These are phyloP conservation scores for Golubevia sp. DNA, from an alignment of 1,284 basidiomycete species.

Conservation along the genomic window DNA sequence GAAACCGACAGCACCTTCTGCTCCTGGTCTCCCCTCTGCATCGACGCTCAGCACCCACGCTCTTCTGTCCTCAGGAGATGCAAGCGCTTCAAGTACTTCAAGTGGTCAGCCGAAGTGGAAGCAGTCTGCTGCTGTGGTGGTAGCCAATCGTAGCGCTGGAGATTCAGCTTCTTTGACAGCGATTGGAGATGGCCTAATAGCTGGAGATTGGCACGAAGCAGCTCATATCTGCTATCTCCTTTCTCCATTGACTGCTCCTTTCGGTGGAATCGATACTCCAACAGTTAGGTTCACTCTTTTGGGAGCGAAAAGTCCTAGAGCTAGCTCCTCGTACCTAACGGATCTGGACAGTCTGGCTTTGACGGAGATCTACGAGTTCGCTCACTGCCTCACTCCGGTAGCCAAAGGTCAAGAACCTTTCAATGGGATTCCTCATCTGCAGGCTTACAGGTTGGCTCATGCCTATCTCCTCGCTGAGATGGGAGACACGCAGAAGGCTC, in stretches of 20 bases:
- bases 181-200: constrained; percentile 51
- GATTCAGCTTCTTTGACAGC: constrained; percentile 38
- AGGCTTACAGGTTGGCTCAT: constrained; percentile 83
- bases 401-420: constrained; percentile 86
- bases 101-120: constrained; percentile 27
- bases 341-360: constrained; percentile 77
- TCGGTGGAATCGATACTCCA: constrained; percentile 36
- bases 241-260: constrained; percentile 32
- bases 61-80: not conserved
- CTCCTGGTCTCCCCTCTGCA: not conserved
- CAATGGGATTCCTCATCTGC: constrained; percentile 79
- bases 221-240: constrained; percentile 55
- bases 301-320: constrained; percentile 24
- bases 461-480: constrained; percentile 73
- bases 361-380: constrained; percentile 91
- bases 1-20: constrained; percentile 12
- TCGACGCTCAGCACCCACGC: not conserved
- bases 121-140: constrained; percentile 43
- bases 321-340: constrained; percentile 23
- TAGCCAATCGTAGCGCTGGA: constrained; percentile 37
- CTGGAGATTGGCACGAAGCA: constrained; percentile 40
- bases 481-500: constrained; percentile 55
- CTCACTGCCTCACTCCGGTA: constrained; percentile 74
- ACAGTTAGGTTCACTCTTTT: constrained; percentile 31
- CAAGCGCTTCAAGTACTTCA: not conserved